Base-by-base conservation (phyloP, 148 eudicot species). In the Fagopyrum tataricum region DNA sequence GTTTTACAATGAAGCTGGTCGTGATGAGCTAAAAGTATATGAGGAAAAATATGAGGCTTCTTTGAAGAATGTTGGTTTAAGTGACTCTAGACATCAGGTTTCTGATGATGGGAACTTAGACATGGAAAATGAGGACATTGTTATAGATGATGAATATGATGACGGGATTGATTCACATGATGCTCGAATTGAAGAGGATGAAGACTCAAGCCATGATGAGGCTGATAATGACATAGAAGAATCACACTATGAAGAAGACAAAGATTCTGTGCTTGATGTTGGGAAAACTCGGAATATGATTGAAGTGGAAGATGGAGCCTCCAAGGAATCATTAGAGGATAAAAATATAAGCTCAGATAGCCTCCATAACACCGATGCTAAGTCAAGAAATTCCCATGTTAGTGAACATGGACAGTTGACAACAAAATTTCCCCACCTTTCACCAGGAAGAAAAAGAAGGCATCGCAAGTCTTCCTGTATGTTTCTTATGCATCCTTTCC, bases 1-100 rank as follows among this genome's bases (percentile, higher is more conserved):
- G 39, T 81, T 95, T 73, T 95, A 95, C 75, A 95, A 95, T 79
- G 99, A 95, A 87, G 99, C 91, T 58, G 99, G 97, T 12, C 99
- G 99, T 73, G 53, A 88, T 80, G 99, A 95, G 77, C 78, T 95
- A 67, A 88, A 81, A 84, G 81, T 73, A 82, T 95, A 95, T 73
- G 99, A 95, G 81, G 90, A 85, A 49, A 85, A 95, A 81, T 95
- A 95, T 58, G 91, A 87, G 83, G 97, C 96, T 44, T 91, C 96
- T 74, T 84, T 95, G 76, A 90, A 90, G 79, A 81, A 74, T 73
- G 80, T 75, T 75, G 85, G 85, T 44, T 76, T 82, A 73, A 79
- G 67, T 58, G 77, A 76, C 56, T 72, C 73, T 67, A 71, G 70
- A 56, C 66, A 79, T 41, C 86, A 77, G 78, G 77, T 55, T 67